Evolutionary conservation across 139 green algal species (phyloP).

Genomic region (Trebouxia sp.): DNA sequence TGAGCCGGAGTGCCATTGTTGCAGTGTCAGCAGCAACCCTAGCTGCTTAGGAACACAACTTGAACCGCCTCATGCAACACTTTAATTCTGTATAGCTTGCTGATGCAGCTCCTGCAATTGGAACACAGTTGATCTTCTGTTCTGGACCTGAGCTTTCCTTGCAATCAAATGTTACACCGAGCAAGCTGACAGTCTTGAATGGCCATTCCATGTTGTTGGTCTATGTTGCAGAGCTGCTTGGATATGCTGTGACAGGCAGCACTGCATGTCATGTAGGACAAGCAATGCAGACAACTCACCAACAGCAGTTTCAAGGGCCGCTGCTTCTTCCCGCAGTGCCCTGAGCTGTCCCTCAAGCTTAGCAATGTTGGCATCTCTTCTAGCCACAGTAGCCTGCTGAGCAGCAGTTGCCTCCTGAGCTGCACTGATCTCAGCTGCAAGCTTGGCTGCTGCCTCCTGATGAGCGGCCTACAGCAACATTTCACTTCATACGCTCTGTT

Average conservation of each 20-base stretch:
- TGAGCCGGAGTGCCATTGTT: no score
- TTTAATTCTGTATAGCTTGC: no score
- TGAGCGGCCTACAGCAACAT: conserved; percentile 30
- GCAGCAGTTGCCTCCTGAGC: background rate
- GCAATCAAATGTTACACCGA: no score
- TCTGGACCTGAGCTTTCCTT: no score
- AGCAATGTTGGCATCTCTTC: conserved; percentile 28
- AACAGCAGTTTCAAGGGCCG: conserved; percentile 47
- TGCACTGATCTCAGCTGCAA: conserved; percentile 1
- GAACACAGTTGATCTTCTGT: no score
- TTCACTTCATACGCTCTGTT: background rate
- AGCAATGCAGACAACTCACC: conserved; percentile 29
- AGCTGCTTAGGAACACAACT: no score
- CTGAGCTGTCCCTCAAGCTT: conserved; percentile 9
- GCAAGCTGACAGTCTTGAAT: no score
- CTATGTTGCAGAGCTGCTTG: background rate
- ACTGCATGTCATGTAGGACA: background rate
- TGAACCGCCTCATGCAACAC: no score
- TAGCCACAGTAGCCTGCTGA: background rate
- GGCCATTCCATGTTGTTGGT: no score
- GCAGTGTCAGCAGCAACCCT: no score
- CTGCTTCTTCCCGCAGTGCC: conserved; percentile 31
- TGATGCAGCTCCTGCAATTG: no score
- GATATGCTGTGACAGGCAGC: background rate
- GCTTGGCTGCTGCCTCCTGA: conserved; percentile 38